Evolutionary conservation across 306 rosid species (phyloP).

Genomic region (Heteromeles arbutifolia): DNA sequence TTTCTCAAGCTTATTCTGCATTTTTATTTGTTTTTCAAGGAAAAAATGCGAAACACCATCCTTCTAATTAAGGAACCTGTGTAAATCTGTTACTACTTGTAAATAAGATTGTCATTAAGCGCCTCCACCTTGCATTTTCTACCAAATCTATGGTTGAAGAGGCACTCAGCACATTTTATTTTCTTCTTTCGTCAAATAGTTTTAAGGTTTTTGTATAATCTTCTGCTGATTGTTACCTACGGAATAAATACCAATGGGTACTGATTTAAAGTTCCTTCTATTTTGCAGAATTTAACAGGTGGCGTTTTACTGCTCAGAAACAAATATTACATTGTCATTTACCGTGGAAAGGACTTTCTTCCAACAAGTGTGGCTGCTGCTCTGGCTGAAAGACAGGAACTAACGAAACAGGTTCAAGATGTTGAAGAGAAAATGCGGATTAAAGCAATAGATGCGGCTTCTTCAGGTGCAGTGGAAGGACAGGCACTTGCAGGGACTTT

Average conservation of each 20-base stretch:
- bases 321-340: conserved; percentile 80
- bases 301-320: conserved; percentile 87
- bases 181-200: neutral
- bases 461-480: conserved; percentile 36
- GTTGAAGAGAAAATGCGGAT: conserved; percentile 59
- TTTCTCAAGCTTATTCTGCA: neutral
- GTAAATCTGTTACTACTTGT: neutral
- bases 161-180: neutral
- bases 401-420: conserved; percentile 67
- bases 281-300: conserved; percentile 76
- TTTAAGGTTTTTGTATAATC: neutral
- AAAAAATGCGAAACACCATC: neutral
- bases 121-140: neutral
- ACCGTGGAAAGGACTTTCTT: conserved; percentile 89
- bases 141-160: neutral
- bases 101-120: neutral
- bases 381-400: conserved; percentile 73
- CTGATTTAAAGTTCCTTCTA: conserved; percentile 13
- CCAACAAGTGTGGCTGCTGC: conserved; percentile 73
- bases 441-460: conserved; percentile 33
- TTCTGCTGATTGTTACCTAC: neutral
- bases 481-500: conserved; percentile 72
- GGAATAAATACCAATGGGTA: neutral
- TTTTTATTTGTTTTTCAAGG: too few species aligned
- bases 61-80: neutral